Percentiles rank a stretch among this genome's conserved stretches.
These are phyloP conservation scores for Clarkia xantiana DNA, from an alignment of 345 rosid genomes.

Conservation along the genomic window DNA sequence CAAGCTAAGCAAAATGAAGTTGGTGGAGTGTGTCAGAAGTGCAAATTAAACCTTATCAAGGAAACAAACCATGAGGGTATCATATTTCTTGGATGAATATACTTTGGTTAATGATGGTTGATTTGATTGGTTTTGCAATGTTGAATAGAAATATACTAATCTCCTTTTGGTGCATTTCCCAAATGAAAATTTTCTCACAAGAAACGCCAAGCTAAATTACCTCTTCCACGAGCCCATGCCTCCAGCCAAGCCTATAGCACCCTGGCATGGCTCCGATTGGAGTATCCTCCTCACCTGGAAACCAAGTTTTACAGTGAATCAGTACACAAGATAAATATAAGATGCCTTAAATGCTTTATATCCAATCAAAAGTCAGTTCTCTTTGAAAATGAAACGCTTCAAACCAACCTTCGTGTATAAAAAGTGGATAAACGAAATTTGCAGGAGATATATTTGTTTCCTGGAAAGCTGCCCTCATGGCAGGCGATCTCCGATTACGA, in stretches of 20 bases:
- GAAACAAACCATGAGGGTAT: not conserved
- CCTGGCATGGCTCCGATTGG: conserved; percentile 99
- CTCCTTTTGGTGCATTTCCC: not conserved
- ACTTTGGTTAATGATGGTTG: too few relatives aligned
- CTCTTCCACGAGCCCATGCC: conserved; percentile 84
- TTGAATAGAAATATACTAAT: not conserved
- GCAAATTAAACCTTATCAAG: too few relatives aligned
- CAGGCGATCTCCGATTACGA: conserved; percentile 64
- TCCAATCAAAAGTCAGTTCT: conserved; percentile 3
- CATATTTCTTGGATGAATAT: too few relatives aligned
- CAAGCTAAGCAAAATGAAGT: too few relatives aligned
- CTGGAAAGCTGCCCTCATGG: conserved; percentile 62
- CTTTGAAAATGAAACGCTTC: not conserved
- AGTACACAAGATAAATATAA: conserved; percentile 1
- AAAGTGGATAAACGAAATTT: conserved; percentile 83
- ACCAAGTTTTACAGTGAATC: too few relatives aligned
- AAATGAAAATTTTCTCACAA: not conserved
- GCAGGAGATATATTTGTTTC: conserved; percentile 74
- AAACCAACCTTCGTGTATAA: conserved; percentile 82
- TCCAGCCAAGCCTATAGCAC: conserved; percentile 96
- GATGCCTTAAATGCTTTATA: not conserved
- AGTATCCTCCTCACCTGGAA: conserved; percentile 78
- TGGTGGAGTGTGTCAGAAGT: too few relatives aligned
- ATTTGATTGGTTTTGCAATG: too few relatives aligned
- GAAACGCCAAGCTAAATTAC: conserved; percentile 17